Base-by-base conservation (phyloP, 352 stramenopile species). In the Pilasporangium apinafurcum region DNA sequence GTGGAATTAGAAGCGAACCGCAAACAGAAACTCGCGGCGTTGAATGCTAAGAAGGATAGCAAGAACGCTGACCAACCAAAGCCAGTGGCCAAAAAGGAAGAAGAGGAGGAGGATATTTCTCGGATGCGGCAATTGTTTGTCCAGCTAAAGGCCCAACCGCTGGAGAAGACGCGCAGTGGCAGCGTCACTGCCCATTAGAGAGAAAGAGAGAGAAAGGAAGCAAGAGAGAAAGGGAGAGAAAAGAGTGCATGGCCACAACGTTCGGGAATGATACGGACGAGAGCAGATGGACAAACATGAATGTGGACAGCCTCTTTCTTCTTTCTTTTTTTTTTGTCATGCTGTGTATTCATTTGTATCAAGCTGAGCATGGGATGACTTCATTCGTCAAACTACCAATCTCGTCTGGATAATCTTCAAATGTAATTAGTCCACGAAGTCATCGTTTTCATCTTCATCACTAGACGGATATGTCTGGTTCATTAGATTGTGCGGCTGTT, bases 101-200 rank as follows among this genome's bases (percentile, higher is more conserved):
- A 83, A 29, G 76, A 85, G 36, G 79, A 88, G 20, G 73, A 82
- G 38, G 88, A 96, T 63, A 75, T 95, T 26, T 92, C 78, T 35
- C 73, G 92, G 40, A 98, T 98, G 89, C 83, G 82, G 51, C 88
- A 97, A 70, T 62, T 97, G 30, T 86, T 98, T 44, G 85, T 98
- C 50, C 69, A 96, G 57, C 68, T 98, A 42, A 98, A 98, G 83
- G 83, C 92, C 38, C 76, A 96, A 50, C 75, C 82, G 41, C 68
- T 92, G n/a, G 75, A 92, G 38, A 71, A 90, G 55, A 89, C 77
- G 43, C 80, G 83, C 31, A 67, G 53, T 50, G 51, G 65, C 18
- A 53, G 54, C 37, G 60, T 76, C 44, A 54, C 67, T 48, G 53
- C 60, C 39, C 68, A 75, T 62, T 76, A 76, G 44, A 53, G 30